phyloP scores from a whole-genome alignment of 805 yeast species.

The Candida odintsovae region DNA sequence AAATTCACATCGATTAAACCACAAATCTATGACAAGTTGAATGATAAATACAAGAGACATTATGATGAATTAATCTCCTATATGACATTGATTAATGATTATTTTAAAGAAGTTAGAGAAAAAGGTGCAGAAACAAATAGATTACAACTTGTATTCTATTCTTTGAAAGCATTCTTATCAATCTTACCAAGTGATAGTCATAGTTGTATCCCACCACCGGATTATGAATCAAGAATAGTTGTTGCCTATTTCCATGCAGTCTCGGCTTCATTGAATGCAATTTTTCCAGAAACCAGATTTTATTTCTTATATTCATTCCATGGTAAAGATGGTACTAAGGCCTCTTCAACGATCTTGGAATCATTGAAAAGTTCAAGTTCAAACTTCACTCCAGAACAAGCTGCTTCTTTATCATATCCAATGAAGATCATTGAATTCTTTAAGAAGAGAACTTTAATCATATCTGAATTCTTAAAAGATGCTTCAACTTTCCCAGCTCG shows the following conservation, averaged over 20 bases:
- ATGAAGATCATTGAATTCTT: constrained; percentile 24
- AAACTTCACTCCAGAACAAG: constrained; percentile 9
- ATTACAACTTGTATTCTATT: constrained; percentile 20
- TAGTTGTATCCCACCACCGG: constrained; percentile 1
- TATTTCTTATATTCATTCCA: constrained; percentile 29
- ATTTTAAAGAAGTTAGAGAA: constrained; percentile 11
- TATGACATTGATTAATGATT: constrained; percentile 6
- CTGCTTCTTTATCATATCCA: constrained; percentile 22
- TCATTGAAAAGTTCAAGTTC: constrained; percentile 2
- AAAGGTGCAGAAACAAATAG: constrained; percentile 13
- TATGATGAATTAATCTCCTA: constrained; percentile 15
- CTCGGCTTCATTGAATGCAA: constrained; percentile 27
- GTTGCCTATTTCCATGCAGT: constrained; percentile 29
- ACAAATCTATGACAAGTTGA: constrained; percentile 12
- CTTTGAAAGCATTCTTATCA: constrained; percentile 18
- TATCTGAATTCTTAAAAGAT: constrained; percentile 17
- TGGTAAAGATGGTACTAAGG: constrained; percentile 29
- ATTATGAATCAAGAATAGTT: constrained; percentile 20
- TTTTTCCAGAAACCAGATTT: constrained; percentile 31
- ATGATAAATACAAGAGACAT: constrained; percentile 6
- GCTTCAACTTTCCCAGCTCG: constrained; percentile 23
- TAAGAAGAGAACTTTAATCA: constrained; percentile 20
- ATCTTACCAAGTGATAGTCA: constrained; percentile 17
- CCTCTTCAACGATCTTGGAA: constrained; percentile 14
- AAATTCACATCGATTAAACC: constrained; percentile 17